Conservation (phyloP, 768 basidiomycete genomes). For the Porphyrellus cyaneotinctus region DNA sequence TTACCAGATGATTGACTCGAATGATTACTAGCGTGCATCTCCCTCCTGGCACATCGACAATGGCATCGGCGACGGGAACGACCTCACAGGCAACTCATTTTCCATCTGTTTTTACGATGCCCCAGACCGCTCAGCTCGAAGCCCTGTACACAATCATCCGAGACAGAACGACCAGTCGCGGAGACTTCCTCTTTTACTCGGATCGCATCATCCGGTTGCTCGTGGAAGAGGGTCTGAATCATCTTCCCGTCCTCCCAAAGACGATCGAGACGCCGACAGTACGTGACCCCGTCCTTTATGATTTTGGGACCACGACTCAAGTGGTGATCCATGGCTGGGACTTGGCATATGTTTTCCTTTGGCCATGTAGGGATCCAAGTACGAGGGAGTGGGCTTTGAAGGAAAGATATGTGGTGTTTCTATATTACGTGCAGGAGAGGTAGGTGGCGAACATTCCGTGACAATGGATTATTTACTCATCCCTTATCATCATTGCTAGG, state of each 20-base stretch:
- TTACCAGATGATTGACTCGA: neutral
- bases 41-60: constrained; percentile 1
- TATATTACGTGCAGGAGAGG: constrained; percentile 92
- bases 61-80: constrained; percentile 10
- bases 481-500: constrained; percentile 42
- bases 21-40: neutral
- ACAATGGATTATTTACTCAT: neutral
- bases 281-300: constrained; percentile 28
- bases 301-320: neutral
- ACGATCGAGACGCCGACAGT: constrained; percentile 82
- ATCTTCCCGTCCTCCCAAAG: constrained; percentile 71
- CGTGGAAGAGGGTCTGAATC: constrained; percentile 87
- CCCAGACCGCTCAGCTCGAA: constrained; percentile 89
- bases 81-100: constrained; percentile 44
- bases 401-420: constrained; percentile 97
- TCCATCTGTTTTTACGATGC: constrained; percentile 82
- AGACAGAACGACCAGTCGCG: constrained; percentile 79
- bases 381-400: constrained; percentile 91
- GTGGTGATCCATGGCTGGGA: neutral
- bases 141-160: constrained; percentile 94
- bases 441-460: constrained; percentile 25
- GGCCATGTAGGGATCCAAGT: constrained; percentile 59
- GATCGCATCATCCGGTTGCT: constrained; percentile 85
- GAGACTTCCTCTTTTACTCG: constrained; percentile 95
- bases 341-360: neutral